phyloP scores from a whole-genome alignment of 129 eudicot genomes.

The Artemisia argyi region DNA sequence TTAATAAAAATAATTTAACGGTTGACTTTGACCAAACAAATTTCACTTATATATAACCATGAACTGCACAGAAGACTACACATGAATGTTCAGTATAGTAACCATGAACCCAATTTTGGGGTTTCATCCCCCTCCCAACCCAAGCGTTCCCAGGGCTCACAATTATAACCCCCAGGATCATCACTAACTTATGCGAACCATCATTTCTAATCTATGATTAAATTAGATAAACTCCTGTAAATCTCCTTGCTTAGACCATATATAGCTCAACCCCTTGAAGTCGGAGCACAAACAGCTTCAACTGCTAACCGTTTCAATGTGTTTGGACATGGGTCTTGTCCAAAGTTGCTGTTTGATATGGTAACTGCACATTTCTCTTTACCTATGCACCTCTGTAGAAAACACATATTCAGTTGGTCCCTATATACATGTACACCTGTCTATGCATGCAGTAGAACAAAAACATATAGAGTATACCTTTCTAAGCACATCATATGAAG shows the following conservation, averaged over 20 bases:
- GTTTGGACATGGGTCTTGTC: slow-evolving; percentile 92
- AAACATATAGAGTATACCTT: slow-evolving; percentile 50
- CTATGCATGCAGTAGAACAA: slow-evolving; percentile 1
- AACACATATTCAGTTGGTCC: slow-evolving; percentile 13
- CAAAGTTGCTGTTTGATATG: slow-evolving; percentile 82
- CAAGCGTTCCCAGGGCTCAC: background rate
- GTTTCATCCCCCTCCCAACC: no score
- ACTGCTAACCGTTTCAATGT: slow-evolving; percentile 87
- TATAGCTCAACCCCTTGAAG: slow-evolving; percentile 26
- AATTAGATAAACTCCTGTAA: slow-evolving; percentile 17
- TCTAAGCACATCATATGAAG: slow-evolving; percentile 60
- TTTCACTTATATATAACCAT: slow-evolving; percentile 25
- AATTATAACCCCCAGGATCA: slow-evolving; percentile 2
- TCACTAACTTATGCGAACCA: slow-evolving; percentile 24
- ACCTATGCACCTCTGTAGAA: slow-evolving; percentile 78
- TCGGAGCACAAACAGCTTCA: slow-evolving; percentile 76
- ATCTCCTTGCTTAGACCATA: slow-evolving; percentile 3
- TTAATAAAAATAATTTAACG: background rate
- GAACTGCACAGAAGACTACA: slow-evolving; percentile 14
- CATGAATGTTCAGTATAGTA: slow-evolving; percentile 21
- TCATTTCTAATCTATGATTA: slow-evolving; percentile 11
- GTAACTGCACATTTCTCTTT: slow-evolving; percentile 71
- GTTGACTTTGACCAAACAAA: slow-evolving; percentile 15
- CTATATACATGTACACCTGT: background rate
- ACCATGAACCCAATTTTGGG: background rate